These are phyloP conservation scores for Inga laurina DNA, from an alignment of 306 rosid species.

Conservation along the genomic window DNA sequence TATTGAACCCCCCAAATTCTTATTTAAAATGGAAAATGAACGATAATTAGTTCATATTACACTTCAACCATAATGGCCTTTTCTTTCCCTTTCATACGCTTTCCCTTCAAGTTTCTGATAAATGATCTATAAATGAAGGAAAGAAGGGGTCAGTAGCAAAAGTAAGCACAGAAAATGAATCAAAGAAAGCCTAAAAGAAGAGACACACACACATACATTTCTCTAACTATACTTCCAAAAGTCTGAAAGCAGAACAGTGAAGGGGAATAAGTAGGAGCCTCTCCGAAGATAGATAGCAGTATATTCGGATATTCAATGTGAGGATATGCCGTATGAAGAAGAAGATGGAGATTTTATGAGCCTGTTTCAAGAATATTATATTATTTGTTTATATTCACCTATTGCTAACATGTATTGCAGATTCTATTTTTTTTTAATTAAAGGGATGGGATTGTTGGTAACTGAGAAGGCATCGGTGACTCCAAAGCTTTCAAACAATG, in stretches of 20 bases:
- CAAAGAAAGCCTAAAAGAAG: neutral
- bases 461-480: neutral
- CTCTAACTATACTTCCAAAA: neutral
- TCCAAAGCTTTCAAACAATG: neutral
- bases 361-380: neutral
- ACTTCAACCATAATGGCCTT: neutral
- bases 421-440: neutral
- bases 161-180: neutral
- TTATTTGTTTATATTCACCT: neutral
- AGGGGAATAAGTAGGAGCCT: conserved; percentile 8
- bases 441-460: neutral
- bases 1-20: neutral
- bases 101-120: neutral
- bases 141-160: neutral
- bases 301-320: conserved; percentile 35
- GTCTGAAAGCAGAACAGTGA: neutral
- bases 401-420: neutral
- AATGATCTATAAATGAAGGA: conserved; percentile 20
- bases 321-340: neutral
- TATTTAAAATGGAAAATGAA: neutral
- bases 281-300: neutral
- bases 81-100: neutral
- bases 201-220: too few relatives aligned
- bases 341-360: neutral
- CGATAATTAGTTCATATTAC: neutral